Conservation (phyloP, 345 rosid species). For the Geranium brycei region DNA sequence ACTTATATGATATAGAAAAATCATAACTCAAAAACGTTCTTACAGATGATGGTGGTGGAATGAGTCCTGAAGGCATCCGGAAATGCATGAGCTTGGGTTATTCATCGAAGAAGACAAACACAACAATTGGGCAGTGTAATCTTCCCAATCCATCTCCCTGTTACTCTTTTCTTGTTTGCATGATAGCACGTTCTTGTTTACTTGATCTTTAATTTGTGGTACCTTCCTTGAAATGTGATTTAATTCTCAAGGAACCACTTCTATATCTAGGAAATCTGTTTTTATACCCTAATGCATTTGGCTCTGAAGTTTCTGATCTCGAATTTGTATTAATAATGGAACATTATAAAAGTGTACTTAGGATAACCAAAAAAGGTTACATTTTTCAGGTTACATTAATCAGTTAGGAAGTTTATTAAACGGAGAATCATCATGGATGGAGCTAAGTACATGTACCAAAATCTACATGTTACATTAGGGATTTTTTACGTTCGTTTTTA, state of each 20-base stretch:
- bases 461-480: background rate
- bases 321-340: too few species aligned
- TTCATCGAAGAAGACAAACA: conserved; percentile 80
- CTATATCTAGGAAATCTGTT: background rate
- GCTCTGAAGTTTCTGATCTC: background rate
- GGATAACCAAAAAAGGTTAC: background rate
- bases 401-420: background rate
- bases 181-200: background rate
- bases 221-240: background rate
- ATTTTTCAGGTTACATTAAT: too few species aligned
- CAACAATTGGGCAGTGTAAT: conserved; percentile 88
- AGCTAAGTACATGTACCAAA: background rate
- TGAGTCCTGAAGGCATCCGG: conserved; percentile 68
- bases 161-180: conserved; percentile 1
- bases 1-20: conserved; percentile 1
- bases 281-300: too few species aligned
- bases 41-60: conserved; percentile 94
- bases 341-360: background rate
- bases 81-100: conserved; percentile 98
- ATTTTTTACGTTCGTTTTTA: background rate
- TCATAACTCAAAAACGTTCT: conserved; percentile 5
- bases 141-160: background rate
- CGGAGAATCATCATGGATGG: background rate
- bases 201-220: background rate
- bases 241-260: background rate